Evolutionary conservation across 164 flowering plant genomes (phyloP), one percentile per base, ranked within the genome.

Genomic region (Santalum album): DNA sequence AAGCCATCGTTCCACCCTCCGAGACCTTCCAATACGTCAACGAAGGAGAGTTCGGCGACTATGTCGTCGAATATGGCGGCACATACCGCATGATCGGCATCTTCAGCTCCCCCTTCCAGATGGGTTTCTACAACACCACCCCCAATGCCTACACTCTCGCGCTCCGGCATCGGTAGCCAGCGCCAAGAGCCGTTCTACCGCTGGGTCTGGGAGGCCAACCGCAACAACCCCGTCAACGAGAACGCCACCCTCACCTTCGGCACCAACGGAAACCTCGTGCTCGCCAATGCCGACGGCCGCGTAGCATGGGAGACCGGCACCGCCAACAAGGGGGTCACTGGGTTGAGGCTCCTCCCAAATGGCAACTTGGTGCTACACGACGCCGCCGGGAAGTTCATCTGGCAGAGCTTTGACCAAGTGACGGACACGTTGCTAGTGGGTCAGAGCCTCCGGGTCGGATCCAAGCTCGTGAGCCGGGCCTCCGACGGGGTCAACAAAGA

Each of bases 191-290:
- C 66, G 1, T 42, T 65, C 12, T 15, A 57, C 27, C 67, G 69
- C 0, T 74, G 76, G 75, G 83, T 78, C 6, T 81, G 87, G 83
- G 83, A 78, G 12, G 83, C 83, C 36, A 81, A 78, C 58, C 70
- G 81, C 6, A 9, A 9, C 34, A 29, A 29, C 34, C 34, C 34
- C 6, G 34, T 29, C 34, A 4, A 9, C 9, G 34, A 29, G 6
- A 29, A 29, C 9, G 34, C 34, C 34, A 29, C 34, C 34, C 34
- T 29, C 34, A 29, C 34, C 34, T 29, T 29, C 34, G 34, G 34
- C 6, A 3, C 34, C 6, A 29, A 29, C 34, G 34, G 34, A 4
- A 29, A 29, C 51, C 59, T 74, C 9, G 74, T 70, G n/a, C 60
- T 74, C 0, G 68, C 72, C 3, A 67, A 69, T 10, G 60, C 55